A percentile compares a stretch with the other conserved stretches of the same genome.
These are phyloP conservation scores for Suillus clintonianus DNA, from an alignment of 768 basidiomycete species.

Conservation along the genomic window DNA sequence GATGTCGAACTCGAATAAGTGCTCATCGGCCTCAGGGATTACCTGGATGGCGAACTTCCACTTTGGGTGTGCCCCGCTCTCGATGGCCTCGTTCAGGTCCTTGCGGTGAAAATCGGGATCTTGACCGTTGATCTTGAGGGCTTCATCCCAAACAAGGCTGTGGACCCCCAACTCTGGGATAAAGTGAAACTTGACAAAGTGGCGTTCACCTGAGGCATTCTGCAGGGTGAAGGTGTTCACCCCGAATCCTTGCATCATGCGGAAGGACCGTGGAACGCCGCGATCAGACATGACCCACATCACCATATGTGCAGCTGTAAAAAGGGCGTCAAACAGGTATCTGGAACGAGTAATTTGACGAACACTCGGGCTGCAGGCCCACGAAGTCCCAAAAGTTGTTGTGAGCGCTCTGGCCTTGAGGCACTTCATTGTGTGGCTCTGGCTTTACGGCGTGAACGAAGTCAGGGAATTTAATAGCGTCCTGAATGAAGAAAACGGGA, in stretches of 20 bases:
- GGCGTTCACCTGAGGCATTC: constrained; percentile 63
- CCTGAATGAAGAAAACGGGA: constrained; percentile 82
- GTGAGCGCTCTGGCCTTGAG: constrained; percentile 68
- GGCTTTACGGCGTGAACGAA: constrained; percentile 84
- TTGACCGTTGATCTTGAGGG: constrained; percentile 77
- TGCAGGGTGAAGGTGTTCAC: constrained; percentile 84
- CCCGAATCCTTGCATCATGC: constrained; percentile 90
- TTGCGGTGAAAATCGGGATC: constrained; percentile 92
- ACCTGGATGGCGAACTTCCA: constrained; percentile 74
- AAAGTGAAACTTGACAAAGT: constrained; percentile 90
- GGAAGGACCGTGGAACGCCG: constrained; percentile 78
- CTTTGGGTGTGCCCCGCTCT: constrained; percentile 66
- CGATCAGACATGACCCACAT: constrained; percentile 90
- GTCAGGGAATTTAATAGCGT: constrained; percentile 85
- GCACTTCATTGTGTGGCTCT: constrained; percentile 82
- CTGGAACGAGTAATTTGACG: constrained; percentile 6
- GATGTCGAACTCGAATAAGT: constrained; percentile 86
- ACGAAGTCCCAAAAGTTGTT: constrained; percentile 91
- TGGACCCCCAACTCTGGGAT: constrained; percentile 82
- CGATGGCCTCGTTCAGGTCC: constrained; percentile 83
- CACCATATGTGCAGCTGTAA: constrained; percentile 65
- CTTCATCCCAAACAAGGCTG: constrained; percentile 87
- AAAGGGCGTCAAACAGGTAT: constrained; percentile 5
- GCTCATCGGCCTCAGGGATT: constrained; percentile 69
- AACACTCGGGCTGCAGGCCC: constrained; percentile 67